Evolutionary conservation across 352 stramenopile genomes (phyloP), one percentile per base, ranked within the genome.

Genomic region (Blastocystis sp.): DNA sequence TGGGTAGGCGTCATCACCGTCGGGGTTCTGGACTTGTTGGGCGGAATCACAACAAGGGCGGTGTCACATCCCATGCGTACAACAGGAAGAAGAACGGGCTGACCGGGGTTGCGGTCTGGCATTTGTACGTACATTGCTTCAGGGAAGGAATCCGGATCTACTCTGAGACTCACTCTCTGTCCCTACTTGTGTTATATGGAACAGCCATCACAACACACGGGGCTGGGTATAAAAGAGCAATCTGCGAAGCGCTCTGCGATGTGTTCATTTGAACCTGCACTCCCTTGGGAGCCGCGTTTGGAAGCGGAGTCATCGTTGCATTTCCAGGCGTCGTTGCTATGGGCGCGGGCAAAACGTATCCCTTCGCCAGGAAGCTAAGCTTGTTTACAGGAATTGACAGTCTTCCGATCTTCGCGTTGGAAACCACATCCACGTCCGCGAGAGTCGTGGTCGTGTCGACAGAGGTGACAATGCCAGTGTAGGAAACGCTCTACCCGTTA

Each of bases 201-300:
- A 85, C 75, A 16, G 75, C 75, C 75, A 85, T 85, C 16, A 85
- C 75, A 24, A 85, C 75, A 42, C 75, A 85, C 8, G 75, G 75
- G 29, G 75, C 75, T 9, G 75, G 75, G 44, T 85, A 85, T 4
- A 85, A 36, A 18, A 85, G 32, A 29, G 75, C 75, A 38, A 85
- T 73, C 34, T 59, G 29, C 24, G 57, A 85, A 24, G 63, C 75
- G n/a, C 59, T 85, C 42, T 85, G 63, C 36, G 49, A 38, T 34
- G 75, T 73, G 21, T 57, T 61, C 6, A 85, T 63, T 44, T 53
- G 54, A 11, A 36, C 42, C 11, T 16, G 27, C 21, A 79, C 40
- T 36, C 49, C 54, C 32, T 79, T 29, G 16, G 36, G 18, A 64
- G 42, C 42, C 29, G 56, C 36, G 18, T 44, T n/a, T n/a, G 63